phyloP scores from a whole-genome alignment of 2,329 filamentous ascomycete genomes.

The Erysiphe pulchra region DNA sequence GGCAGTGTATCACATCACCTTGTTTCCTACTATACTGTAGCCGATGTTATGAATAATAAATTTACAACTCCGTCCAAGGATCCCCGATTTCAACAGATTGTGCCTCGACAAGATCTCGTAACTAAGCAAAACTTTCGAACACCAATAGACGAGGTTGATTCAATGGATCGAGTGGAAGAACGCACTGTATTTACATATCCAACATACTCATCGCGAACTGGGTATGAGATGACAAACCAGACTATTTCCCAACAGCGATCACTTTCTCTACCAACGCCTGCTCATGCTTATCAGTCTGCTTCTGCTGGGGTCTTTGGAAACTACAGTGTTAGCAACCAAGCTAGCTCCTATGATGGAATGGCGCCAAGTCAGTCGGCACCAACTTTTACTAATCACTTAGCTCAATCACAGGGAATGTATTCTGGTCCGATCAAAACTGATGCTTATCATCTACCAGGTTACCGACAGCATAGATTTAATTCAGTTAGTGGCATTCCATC shows the following conservation, averaged over 20 bases:
- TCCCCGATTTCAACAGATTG: slow-evolving; percentile 21
- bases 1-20: slow-evolving; percentile 58
- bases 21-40: slow-evolving; percentile 67
- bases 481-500: slow-evolving; percentile 7
- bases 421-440: slow-evolving; percentile 6
- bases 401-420: slow-evolving; percentile 7
- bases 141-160: slow-evolving; percentile 33
- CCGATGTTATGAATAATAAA: slow-evolving; percentile 37
- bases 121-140: slow-evolving; percentile 39
- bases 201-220: slow-evolving; percentile 6
- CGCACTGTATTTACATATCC: slow-evolving; percentile 9
- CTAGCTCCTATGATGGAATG: slow-evolving; percentile 7
- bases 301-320: slow-evolving; percentile 4
- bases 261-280: slow-evolving; percentile 10
- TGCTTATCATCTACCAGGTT: slow-evolving; percentile 6
- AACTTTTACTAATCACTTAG: slow-evolving; percentile 6
- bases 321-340: slow-evolving; percentile 3
- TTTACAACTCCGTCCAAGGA: slow-evolving; percentile 33
- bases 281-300: slow-evolving; percentile 6
- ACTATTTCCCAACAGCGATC: slow-evolving; percentile 9
- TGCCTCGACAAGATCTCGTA: slow-evolving; percentile 30
- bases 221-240: slow-evolving; percentile 12
- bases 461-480: slow-evolving; percentile 8
- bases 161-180: slow-evolving; percentile 10
- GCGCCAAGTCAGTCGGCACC: slow-evolving; percentile 2